These are phyloP conservation scores for Dioscorea dumetorum DNA, from an alignment of 106 monocot species.

Conservation along the genomic window DNA sequence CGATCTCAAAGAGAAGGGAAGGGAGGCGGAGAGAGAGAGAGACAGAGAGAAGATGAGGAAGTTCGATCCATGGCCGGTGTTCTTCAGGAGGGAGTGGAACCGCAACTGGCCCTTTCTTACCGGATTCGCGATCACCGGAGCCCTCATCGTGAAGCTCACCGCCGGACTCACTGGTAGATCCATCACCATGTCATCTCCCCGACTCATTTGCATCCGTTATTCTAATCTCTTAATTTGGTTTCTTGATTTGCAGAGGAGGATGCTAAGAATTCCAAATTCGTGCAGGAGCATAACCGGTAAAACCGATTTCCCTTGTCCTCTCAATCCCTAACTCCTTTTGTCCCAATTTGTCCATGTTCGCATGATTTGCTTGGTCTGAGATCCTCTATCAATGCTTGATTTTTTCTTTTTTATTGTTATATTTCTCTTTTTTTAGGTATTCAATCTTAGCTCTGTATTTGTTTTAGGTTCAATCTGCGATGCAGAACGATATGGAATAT, in stretches of 20 bases:
- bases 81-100: conserved; percentile 40
- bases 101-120: conserved; percentile 56
- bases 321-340: too few relatives aligned
- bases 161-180: conserved; percentile 34
- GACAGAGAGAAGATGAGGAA: conserved; percentile 28
- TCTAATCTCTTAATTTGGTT: background rate
- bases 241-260: conserved; percentile 34
- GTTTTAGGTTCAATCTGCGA: too few relatives aligned
- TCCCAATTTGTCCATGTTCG: too few relatives aligned
- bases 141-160: conserved; percentile 38
- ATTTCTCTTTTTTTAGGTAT: too few relatives aligned
- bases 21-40: background rate
- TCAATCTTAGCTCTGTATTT: too few relatives aligned
- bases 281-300: conserved; percentile 47
- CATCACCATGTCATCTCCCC: background rate
- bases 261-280: conserved; percentile 44
- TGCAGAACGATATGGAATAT: too few relatives aligned
- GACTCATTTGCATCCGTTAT: background rate
- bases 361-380: too few relatives aligned
- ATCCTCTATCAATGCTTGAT: too few relatives aligned
- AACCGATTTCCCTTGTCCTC: background rate
- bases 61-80: conserved; percentile 68
- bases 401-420: too few relatives aligned
- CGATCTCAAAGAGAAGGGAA: background rate
- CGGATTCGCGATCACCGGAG: conserved; percentile 52